phyloP scores from a whole-genome alignment of 208 protist species.

The Tritrichomonas foetus region DNA sequence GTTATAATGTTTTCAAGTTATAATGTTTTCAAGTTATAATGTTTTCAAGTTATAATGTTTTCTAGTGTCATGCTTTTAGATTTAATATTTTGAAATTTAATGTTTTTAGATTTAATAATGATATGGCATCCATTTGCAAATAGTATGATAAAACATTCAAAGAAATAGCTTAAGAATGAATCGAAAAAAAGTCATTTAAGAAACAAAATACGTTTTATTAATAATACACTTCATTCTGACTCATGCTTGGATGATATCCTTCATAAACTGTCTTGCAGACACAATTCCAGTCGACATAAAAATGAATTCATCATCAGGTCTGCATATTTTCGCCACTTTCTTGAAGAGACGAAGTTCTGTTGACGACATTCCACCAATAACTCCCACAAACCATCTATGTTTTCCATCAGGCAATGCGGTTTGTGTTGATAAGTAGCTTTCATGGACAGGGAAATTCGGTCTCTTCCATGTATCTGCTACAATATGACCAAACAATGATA shows the following conservation, averaged over 20 bases:
- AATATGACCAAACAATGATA: not conserved
- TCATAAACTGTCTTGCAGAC: not conserved
- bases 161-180: too few relatives aligned
- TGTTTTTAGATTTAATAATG: too few relatives aligned
- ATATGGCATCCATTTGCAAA: too few relatives aligned
- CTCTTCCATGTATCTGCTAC: not conserved
- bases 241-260: not conserved
- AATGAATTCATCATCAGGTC: not conserved
- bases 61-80: too few relatives aligned
- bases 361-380: not conserved
- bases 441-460: not conserved
- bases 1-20: too few relatives aligned
- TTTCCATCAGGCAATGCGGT: not conserved
- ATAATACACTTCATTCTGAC: too few relatives aligned
- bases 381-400: not conserved
- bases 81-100: too few relatives aligned
- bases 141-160: too few relatives aligned
- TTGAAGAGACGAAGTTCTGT: not conserved
- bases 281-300: not conserved
- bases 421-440: not conserved
- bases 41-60: too few relatives aligned
- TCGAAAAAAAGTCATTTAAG: too few relatives aligned
- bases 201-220: too few relatives aligned
- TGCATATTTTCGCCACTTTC: not conserved
- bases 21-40: too few relatives aligned